These are phyloP conservation scores for Primulina eburnea DNA, from an alignment of 257 asterid species.

Conservation along the genomic window DNA sequence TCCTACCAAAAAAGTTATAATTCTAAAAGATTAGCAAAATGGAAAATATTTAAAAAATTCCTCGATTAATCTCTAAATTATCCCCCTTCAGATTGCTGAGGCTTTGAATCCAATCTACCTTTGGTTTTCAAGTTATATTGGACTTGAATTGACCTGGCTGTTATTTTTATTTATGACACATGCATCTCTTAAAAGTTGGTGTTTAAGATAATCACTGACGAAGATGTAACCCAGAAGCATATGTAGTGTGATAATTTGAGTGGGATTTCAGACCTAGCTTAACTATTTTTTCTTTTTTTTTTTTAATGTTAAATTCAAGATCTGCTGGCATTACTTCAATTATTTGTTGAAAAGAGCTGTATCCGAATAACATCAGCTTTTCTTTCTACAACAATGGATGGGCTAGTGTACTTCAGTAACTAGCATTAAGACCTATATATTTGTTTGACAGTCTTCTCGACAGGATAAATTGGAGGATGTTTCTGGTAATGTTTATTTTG, in stretches of 20 bases:
- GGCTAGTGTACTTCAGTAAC: slow-evolving; percentile 43
- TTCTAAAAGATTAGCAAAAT: too few relatives aligned
- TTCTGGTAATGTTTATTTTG: slow-evolving; percentile 77
- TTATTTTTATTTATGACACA: neutral
- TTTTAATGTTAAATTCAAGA: slow-evolving; percentile 9
- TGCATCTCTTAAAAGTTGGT: neutral
- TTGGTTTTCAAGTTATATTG: neutral
- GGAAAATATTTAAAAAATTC: too few relatives aligned
- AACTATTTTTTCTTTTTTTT: neutral
- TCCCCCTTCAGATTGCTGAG: neutral
- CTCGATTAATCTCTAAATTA: too few relatives aligned
- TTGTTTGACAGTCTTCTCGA: slow-evolving; percentile 69
- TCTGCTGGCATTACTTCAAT: slow-evolving; percentile 17
- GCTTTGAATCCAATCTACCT: neutral
- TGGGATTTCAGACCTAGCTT: neutral
- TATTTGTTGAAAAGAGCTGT: slow-evolving; percentile 24
- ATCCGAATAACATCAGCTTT: slow-evolving; percentile 24
- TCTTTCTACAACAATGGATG: slow-evolving; percentile 28
- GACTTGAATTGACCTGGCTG: neutral
- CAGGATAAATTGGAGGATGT: slow-evolving; percentile 85
- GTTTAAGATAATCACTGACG: neutral
- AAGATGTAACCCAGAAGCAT: slow-evolving; percentile 11
- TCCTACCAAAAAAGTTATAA: too few relatives aligned
- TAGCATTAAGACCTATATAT: slow-evolving; percentile 45
- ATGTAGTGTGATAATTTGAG: neutral